A percentile compares a stretch with the other conserved stretches of the same genome.
Evolutionary conservation across 495 filamentous ascomycete species (phyloP).

Genomic region (Rhypophila decipiens): DNA sequence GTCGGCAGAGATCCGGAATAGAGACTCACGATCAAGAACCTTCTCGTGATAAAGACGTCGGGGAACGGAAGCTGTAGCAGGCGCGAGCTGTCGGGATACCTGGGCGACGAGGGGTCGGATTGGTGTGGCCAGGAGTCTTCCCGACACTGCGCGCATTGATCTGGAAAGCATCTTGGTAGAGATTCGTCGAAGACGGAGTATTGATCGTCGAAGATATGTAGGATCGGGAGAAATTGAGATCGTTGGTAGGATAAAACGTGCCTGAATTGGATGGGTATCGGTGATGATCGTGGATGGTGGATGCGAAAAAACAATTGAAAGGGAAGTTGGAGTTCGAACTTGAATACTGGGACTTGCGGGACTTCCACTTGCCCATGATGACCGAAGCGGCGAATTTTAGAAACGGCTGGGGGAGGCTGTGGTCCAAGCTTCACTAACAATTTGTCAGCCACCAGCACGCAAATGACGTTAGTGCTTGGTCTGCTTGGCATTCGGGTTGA

Average conservation of each 20-base stretch:
- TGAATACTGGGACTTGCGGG: conserved; percentile 24
- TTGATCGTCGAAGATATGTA: no score
- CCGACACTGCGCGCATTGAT: conserved; percentile 25
- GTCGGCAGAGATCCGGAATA: no score
- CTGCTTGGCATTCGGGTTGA: not conserved
- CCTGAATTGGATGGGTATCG: not conserved
- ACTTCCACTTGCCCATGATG: conserved; percentile 29
- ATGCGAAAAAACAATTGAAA: conserved; percentile 4
- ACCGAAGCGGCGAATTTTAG: conserved; percentile 24
- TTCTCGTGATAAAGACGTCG: conserved; percentile 51
- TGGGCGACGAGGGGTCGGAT: conserved; percentile 16
- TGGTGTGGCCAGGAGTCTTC: conserved; percentile 17
- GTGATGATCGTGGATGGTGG: not conserved
- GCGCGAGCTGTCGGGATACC: conserved; percentile 32
- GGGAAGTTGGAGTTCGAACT: conserved; percentile 5
- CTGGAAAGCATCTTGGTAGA: conserved; percentile 34
- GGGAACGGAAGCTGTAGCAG: conserved; percentile 25
- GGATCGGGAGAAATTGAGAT: no score
- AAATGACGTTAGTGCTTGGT: not conserved
- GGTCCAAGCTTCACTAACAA: conserved; percentile 20
- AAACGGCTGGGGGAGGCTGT: not conserved
- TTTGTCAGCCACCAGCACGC: no score
- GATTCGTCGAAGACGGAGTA: no score
- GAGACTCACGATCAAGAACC: conserved; percentile 60
- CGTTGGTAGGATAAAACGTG: no score